Conservation (phyloP, 2,329 filamentous ascomycete species). For the Clarireedia hainanense region DNA sequence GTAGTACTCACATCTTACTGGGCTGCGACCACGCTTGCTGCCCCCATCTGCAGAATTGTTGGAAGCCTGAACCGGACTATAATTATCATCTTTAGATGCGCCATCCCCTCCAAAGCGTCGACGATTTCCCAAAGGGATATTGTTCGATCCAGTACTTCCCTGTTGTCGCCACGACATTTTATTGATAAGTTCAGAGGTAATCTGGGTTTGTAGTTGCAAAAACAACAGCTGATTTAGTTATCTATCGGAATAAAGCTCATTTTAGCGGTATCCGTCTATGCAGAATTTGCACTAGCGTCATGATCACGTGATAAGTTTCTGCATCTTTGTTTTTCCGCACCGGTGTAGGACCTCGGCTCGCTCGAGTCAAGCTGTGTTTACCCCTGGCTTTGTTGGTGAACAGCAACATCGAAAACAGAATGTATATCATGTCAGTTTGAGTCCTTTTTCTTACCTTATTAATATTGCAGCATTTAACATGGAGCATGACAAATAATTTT, state of each 20-base stretch:
- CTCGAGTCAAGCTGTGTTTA: too few relatives aligned
- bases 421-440: too few relatives aligned
- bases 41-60: conserved; percentile 27
- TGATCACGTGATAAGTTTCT: background rate
- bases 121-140: conserved; percentile 83
- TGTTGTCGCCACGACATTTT: conserved; percentile 61
- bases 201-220: background rate
- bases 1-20: conserved; percentile 59
- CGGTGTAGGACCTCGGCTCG: background rate
- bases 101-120: conserved; percentile 67
- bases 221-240: too few relatives aligned
- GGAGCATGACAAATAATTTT: too few relatives aligned
- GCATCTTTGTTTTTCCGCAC: background rate
- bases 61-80: conserved; percentile 20
- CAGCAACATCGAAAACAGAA: too few relatives aligned
- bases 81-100: conserved; percentile 27
- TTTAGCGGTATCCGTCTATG: background rate
- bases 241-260: background rate
- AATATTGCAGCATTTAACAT: too few relatives aligned
- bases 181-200: conserved; percentile 4
- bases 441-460: too few relatives aligned
- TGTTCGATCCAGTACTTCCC: conserved; percentile 96
- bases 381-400: too few relatives aligned
- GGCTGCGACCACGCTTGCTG: conserved; percentile 85
- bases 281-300: background rate